These are phyloP conservation scores for Pythium guiyangense DNA, from an alignment of 352 stramenopile species.

Conservation along the genomic window DNA sequence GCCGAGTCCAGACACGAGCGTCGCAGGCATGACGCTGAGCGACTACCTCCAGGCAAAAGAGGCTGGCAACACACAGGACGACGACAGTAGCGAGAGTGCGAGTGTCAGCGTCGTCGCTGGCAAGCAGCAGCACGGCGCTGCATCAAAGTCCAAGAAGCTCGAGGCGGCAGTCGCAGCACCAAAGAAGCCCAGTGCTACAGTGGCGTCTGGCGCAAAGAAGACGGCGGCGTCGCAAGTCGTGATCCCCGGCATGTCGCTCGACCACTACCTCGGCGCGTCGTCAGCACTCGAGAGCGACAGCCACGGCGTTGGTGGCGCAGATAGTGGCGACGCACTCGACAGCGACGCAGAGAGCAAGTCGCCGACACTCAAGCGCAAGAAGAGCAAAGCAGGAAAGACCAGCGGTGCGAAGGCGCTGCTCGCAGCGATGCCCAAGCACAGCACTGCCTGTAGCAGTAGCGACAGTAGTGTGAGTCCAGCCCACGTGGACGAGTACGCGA, in stretches of 20 bases:
- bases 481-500: constrained; percentile 17
- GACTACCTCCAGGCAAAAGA: constrained; percentile 48
- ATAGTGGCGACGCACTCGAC: constrained; percentile 8
- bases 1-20: constrained; percentile 17
- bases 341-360: constrained; percentile 24
- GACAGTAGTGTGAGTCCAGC: neutral
- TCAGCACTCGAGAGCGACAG: neutral
- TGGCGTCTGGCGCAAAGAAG: constrained; percentile 18
- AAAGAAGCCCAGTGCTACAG: constrained; percentile 16
- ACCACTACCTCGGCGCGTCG: constrained; percentile 52
- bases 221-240: constrained; percentile 8
- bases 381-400: constrained; percentile 22
- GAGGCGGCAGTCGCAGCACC: neutral
- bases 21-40: constrained; percentile 46
- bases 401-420: constrained; percentile 4
- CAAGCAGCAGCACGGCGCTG: neutral
- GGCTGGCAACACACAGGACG: constrained; percentile 1
- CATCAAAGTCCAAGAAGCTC: constrained; percentile 7
- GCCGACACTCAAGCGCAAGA: constrained; percentile 28
- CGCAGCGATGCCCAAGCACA: constrained; percentile 2
- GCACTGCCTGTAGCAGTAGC: neutral
- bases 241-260: constrained; percentile 57
- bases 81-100: neutral
- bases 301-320: neutral
- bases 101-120: neutral